Conservation (phyloP, 345 rosid genomes). For the Populus tremula region DNA sequence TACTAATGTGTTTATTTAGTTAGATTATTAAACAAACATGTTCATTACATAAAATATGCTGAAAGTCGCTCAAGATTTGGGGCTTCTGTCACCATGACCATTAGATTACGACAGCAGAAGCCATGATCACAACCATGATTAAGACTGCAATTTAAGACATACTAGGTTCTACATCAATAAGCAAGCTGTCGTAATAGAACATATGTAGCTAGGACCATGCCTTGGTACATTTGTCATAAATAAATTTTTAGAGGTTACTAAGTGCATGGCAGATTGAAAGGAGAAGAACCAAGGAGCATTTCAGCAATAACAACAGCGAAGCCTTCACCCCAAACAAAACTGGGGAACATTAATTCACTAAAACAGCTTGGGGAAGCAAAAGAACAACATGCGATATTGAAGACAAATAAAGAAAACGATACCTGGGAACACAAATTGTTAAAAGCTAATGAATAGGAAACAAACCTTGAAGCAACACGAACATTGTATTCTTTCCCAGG, state of each 20-base stretch:
- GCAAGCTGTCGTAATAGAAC: no score
- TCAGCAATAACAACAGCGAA: no score
- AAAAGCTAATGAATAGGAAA: not conserved
- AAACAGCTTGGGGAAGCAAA: not conserved
- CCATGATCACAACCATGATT: no score
- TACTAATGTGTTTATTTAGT: not conserved
- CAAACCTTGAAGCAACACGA: slow-evolving; percentile 94
- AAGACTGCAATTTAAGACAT: no score
- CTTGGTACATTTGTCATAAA: no score
- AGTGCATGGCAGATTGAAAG: no score
- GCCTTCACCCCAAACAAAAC: not conserved
- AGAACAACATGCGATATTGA: not conserved
- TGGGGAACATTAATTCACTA: not conserved
- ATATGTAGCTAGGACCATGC: no score
- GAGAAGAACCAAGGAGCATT: no score
- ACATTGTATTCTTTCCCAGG: slow-evolving; percentile 96
- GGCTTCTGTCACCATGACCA: not conserved
- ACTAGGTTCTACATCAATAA: no score
- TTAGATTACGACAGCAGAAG: not conserved
- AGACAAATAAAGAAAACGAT: not conserved
- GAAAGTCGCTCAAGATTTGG: not conserved
- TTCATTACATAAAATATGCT: not conserved
- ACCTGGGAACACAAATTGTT: not conserved
- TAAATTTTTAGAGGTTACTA: no score
- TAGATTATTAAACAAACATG: not conserved